Conservation (phyloP, 495 filamentous ascomycete genomes). For the Symbiotaphrina buchneri region DNA sequence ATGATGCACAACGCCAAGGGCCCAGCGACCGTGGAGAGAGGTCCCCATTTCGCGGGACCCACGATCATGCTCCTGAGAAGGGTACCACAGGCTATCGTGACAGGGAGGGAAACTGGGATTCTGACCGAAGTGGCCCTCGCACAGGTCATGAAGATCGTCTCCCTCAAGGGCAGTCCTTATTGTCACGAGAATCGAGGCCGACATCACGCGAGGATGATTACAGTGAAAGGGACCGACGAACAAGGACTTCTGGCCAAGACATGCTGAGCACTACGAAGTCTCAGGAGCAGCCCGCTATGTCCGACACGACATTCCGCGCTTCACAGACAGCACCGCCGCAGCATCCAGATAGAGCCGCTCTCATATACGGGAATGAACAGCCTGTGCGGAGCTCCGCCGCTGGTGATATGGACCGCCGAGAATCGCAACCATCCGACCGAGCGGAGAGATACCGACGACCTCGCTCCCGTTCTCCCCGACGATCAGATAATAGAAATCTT, state of each 20-base stretch:
- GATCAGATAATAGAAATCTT: constrained; percentile 17
- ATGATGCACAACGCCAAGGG: constrained; percentile 3
- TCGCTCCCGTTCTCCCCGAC: constrained; percentile 24
- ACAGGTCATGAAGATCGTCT: constrained; percentile 3
- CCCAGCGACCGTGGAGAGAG: background rate
- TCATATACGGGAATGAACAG: constrained; percentile 19
- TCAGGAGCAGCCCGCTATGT: constrained; percentile 1
- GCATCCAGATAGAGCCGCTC: constrained; percentile 29
- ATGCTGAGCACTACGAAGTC: background rate
- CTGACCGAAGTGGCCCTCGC: background rate
- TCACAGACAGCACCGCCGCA: constrained; percentile 6
- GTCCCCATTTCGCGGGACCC: background rate
- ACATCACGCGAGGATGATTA: constrained; percentile 3
- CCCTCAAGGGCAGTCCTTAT: background rate
- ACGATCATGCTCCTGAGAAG: constrained; percentile 2
- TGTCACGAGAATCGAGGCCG: constrained; percentile 3
- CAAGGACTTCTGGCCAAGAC: constrained; percentile 3
- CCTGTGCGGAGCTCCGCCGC: constrained; percentile 4
- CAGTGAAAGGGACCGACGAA: background rate
- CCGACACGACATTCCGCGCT: constrained; percentile 3
- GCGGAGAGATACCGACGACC: constrained; percentile 20
- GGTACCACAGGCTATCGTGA: constrained; percentile 1
- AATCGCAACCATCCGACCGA: constrained; percentile 12
- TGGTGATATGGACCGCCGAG: constrained; percentile 7
- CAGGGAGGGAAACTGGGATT: constrained; percentile 1